These are phyloP conservation scores for Neurospora crassa DNA, from an alignment of 2,329 filamentous ascomycete species.

Conservation along the genomic window DNA sequence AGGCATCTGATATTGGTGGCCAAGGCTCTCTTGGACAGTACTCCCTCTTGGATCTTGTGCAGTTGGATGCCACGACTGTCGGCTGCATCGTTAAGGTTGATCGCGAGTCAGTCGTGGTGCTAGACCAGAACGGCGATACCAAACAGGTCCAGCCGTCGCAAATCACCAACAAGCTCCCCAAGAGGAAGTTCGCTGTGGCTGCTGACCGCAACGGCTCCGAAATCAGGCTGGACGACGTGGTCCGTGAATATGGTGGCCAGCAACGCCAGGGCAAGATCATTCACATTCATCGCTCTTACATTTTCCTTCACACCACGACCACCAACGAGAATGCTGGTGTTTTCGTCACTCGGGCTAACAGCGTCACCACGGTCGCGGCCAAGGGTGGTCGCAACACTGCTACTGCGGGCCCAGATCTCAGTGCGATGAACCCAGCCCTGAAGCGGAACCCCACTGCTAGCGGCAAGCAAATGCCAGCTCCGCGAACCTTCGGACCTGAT, in stretches of 20 bases:
- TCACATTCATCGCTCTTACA: conserved; percentile 85
- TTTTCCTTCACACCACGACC: conserved; percentile 80
- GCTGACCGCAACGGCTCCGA: conserved; percentile 91
- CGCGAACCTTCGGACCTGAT: conserved; percentile 72
- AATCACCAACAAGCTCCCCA: conserved; percentile 79
- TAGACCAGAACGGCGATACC: conserved; percentile 82
- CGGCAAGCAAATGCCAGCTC: conserved; percentile 48
- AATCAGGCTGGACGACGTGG: conserved; percentile 82
- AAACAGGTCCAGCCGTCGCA: conserved; percentile 82
- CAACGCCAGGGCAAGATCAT: conserved; percentile 80
- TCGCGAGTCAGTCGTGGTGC: conserved; percentile 76
- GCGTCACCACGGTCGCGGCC: conserved; percentile 81
- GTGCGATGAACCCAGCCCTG: conserved; percentile 85
- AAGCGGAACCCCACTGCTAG: conserved; percentile 55
- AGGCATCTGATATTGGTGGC: conserved; percentile 85
- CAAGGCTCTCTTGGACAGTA: conserved; percentile 80
- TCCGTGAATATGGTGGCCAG: conserved; percentile 83
- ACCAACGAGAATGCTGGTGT: conserved; percentile 81
- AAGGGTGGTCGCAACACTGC: conserved; percentile 71
- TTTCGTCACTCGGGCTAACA: conserved; percentile 77
- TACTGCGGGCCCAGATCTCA: conserved; percentile 63
- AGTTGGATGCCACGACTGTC: conserved; percentile 86
- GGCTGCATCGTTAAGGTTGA: conserved; percentile 93
- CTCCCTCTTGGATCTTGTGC: conserved; percentile 86
- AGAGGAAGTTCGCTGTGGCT: conserved; percentile 75